A percentile compares a stretch with the other conserved stretches of the same genome.
These are phyloP conservation scores for Isatis tinctoria DNA, from an alignment of 345 rosid genomes.

Conservation along the genomic window DNA sequence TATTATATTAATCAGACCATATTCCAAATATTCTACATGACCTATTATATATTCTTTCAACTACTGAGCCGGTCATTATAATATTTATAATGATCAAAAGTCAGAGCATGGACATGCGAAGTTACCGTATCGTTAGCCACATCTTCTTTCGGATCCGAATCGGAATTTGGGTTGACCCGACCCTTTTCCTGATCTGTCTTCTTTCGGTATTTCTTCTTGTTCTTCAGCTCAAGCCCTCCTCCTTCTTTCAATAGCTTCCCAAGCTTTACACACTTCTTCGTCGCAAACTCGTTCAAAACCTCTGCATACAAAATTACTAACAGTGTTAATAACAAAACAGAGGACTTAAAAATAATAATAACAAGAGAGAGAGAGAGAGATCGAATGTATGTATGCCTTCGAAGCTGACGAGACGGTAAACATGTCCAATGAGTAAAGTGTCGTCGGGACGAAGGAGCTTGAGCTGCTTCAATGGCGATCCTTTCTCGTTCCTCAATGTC, in stretches of 20 bases:
- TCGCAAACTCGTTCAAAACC: conserved; percentile 68
- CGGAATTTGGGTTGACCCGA: conserved; percentile 22
- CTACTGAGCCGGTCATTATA: neutral
- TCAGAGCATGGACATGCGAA: neutral
- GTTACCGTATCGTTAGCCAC: conserved; percentile 2
- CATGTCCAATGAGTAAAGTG: conserved; percentile 64
- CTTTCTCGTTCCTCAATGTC: conserved; percentile 36
- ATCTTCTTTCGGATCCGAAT: neutral
- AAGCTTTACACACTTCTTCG: conserved; percentile 69
- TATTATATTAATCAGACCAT: neutral
- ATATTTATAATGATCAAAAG: neutral
- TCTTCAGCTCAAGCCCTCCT: conserved; percentile 40
- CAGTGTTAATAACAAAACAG: neutral
- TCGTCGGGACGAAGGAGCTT: conserved; percentile 80
- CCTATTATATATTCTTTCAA: neutral
- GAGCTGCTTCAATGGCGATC: conserved; percentile 59
- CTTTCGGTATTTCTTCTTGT: conserved; percentile 19
- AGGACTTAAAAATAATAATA: neutral
- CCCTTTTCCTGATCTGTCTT: conserved; percentile 13
- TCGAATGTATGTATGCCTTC: conserved; percentile 40
- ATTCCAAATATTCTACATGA: neutral
- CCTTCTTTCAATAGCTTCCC: conserved; percentile 63
- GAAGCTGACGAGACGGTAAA: conserved; percentile 75
- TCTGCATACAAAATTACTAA: conserved; percentile 31
- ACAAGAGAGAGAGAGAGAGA: neutral